Evolutionary conservation across 805 yeast species (phyloP), one percentile per base, ranked within the genome.

Genomic region (Candida sonorensis): DNA sequence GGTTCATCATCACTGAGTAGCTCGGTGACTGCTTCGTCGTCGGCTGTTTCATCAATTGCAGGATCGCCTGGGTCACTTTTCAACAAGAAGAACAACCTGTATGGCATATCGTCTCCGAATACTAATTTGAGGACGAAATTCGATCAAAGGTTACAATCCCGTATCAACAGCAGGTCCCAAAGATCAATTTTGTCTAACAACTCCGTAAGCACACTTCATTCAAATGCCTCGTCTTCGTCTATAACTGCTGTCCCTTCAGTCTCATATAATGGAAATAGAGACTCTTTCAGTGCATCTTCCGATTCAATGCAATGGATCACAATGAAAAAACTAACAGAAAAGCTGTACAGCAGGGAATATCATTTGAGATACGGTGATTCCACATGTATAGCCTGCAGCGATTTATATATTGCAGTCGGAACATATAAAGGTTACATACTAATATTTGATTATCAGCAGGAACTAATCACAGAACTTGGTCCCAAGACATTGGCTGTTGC

Each of bases 401-500:
- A 62, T 21, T 25, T 24, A 7, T 45, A 67, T 20, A 60, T 81
- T 7, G 75, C 75, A 0, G 45, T 87, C 7, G 96, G 94, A 2
- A 87, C 96, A 0, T 46, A 69, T 0, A 70, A 69, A 31, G 95
- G 95, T 2, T 59, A 53, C 23, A 61, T 85, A 0, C 53, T 83
- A 5, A 62, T 81, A 5, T 87, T 84, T 53, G 81, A 78, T 45
- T 79, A 77, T 40, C 69, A 69, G 27, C 95, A 88, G 51, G 62
- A 60, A 19, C 49, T 82, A 4, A 59, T 67, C 10, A 57, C 58
- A 26, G 64, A 67, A 2, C 49, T 80, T 11, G 45, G 42, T n/a
- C 43, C 53, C 10, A 46, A 43, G 1, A 44, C 51, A 4, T 41
- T 41, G 13, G 56, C 61, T 1, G 33, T 51, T 2, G 55, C 55